Conservation (phyloP, 257 asterid genomes). For the Rauvolfia tetraphylla region DNA sequence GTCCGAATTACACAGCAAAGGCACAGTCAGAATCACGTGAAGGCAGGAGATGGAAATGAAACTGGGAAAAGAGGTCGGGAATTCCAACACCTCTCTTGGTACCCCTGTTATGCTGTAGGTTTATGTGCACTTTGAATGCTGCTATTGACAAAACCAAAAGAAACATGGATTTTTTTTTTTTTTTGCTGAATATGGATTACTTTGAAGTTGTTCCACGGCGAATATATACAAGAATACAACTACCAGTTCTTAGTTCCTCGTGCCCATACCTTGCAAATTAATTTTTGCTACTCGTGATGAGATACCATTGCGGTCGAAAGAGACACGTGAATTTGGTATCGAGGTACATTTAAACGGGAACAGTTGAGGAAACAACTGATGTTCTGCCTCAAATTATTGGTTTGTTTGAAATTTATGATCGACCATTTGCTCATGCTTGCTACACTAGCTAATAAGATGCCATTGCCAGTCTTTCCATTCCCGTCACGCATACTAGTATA, state of each 20-base stretch:
- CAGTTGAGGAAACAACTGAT: too few species aligned
- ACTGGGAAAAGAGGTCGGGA: conserved; percentile 30
- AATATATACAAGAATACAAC: neutral
- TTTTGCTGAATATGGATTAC: too few species aligned
- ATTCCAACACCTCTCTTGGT: neutral
- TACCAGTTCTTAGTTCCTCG: neutral
- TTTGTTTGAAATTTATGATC: too few species aligned
- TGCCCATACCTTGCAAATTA: neutral
- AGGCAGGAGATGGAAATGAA: conserved; percentile 19
- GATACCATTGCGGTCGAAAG: neutral
- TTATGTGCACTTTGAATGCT: neutral
- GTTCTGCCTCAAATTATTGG: too few species aligned
- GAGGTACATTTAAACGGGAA: too few species aligned
- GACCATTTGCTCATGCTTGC: too few species aligned
- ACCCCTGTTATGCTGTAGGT: neutral
- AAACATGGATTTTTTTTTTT: neutral
- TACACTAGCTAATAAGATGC: too few species aligned
- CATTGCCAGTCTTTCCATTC: too few species aligned
- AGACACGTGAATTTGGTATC: neutral
- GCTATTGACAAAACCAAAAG: neutral
- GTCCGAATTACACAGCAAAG: conserved; percentile 29
- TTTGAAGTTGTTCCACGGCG: neutral
- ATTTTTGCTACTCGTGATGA: neutral
- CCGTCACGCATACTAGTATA: too few species aligned
- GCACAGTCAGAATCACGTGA: conserved; percentile 67